Evolutionary conservation across 164 flowering plant species (phyloP), one percentile per base, ranked within the genome.

Genomic region (Tetrastigma voinierianum): DNA sequence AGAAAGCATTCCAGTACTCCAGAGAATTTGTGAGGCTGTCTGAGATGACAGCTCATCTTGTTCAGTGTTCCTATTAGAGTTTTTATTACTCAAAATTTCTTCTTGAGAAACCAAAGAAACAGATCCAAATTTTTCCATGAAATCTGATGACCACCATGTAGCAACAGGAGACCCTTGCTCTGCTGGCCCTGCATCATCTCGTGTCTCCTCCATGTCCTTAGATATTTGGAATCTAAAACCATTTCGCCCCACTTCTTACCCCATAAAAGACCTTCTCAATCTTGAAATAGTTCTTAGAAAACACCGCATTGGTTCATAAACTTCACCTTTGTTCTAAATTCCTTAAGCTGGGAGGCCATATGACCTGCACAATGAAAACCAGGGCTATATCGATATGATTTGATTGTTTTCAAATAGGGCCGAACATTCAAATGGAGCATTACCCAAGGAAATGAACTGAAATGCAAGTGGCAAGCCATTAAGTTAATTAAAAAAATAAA

Each of bases 1-100:
- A 74, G 90, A 84, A 74, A 89, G 90, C 67, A 78, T 77, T 69
- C 98, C 97, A 58, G 88, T 90, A 49, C 71, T 80, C 98, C 99
- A 93, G 24, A 96, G 87, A 75, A 87, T 86, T 71, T 91, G 88
- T 51, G 96, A 91, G 56, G 95, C 96, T 25, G 65, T 81, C 56
- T 77, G 84, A 70, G 78, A 63, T 58, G 87, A 77, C 68, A 77
- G 74, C 17, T 65, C 86, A 82, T 86, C 82, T 61, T 81, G 79
- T 64, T 80, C 86, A 72, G 40, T 55, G 44, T 71, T 62, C 59
- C 70, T 69, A 7, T 65, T 76, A 17, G 84, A 67, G 56, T 81
- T 83, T 59, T 67, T 83, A 62, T 52, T 67, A 63, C 61, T 80
- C 72, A 72, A 61, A 51, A 48, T 65, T 43, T 86, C 93, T 48